A percentile compares a stretch with the other conserved stretches of the same genome.
These are phyloP conservation scores for Yamadazyma dushanensis DNA, from an alignment of 1,139 yeast species.

Conservation along the genomic window DNA sequence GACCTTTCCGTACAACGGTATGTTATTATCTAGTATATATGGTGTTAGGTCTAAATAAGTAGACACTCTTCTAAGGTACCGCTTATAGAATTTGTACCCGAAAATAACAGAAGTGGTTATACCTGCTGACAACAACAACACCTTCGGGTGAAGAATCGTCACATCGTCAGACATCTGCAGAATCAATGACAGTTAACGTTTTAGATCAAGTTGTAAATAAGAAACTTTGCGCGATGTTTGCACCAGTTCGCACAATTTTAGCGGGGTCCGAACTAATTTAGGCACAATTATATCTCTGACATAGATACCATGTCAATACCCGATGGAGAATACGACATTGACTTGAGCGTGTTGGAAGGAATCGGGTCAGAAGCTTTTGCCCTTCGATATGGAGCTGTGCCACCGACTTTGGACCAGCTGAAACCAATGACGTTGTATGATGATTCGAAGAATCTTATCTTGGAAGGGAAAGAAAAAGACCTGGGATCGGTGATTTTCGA, in stretches of 20 bases:
- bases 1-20: conserved; percentile 68
- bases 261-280: too few species aligned
- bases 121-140: conserved; percentile 40
- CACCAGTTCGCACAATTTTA: too few species aligned
- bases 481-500: conserved; percentile 37
- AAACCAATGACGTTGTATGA: conserved; percentile 38
- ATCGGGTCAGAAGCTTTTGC: conserved; percentile 26
- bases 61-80: conserved; percentile 35
- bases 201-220: neutral
- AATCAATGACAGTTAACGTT: too few species aligned
- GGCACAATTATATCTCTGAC: too few species aligned
- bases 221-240: neutral
- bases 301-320: conserved; percentile 21
- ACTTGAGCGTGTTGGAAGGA: conserved; percentile 28
- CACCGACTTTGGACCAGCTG: conserved; percentile 42
- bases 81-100: conserved; percentile 31
- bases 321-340: conserved; percentile 50
- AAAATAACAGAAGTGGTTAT: conserved; percentile 32
- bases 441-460: conserved; percentile 32
- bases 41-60: conserved; percentile 43
- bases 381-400: conserved; percentile 44
- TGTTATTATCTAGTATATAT: conserved; percentile 31
- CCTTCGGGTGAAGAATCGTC: conserved; percentile 40
- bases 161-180: conserved; percentile 18
- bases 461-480: conserved; percentile 28